A percentile compares a stretch with the other conserved stretches of the same genome.
These are phyloP conservation scores for Eucalyptus tenuipes DNA, from an alignment of 345 rosid genomes.

Conservation along the genomic window DNA sequence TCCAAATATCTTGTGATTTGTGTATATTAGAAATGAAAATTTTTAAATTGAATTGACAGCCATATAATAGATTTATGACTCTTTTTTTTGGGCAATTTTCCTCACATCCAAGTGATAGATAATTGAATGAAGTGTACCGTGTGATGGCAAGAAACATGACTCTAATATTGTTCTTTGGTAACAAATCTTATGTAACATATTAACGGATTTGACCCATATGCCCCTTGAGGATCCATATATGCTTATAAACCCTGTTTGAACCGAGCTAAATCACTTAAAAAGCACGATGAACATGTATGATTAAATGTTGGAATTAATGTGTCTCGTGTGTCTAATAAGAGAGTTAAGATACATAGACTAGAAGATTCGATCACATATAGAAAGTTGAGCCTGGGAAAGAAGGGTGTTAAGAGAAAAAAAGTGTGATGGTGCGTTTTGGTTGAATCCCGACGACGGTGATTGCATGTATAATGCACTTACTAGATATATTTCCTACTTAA, in stretches of 20 bases:
- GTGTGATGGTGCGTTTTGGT: neutral
- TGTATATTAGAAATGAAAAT: neutral
- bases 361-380: neutral
- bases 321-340: neutral
- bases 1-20: neutral
- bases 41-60: fast-evolving
- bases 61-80: neutral
- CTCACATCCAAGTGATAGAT: neutral
- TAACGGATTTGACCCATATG: neutral
- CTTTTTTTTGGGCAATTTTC: neutral
- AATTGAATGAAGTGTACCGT: neutral
- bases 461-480: neutral
- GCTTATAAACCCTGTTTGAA: neutral
- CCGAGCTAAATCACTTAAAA: neutral
- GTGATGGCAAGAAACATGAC: neutral
- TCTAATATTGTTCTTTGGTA: neutral
- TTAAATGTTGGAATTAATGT: neutral
- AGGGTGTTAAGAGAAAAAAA: neutral
- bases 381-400: neutral
- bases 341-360: neutral
- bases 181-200: neutral
- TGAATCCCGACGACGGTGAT: neutral
- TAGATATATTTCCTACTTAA: neutral
- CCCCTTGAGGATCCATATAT: neutral
- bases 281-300: neutral